Evolutionary conservation across 75 land plant species (phyloP), one percentile per base, ranked within the genome.

Genomic region (Picea glauca): DNA sequence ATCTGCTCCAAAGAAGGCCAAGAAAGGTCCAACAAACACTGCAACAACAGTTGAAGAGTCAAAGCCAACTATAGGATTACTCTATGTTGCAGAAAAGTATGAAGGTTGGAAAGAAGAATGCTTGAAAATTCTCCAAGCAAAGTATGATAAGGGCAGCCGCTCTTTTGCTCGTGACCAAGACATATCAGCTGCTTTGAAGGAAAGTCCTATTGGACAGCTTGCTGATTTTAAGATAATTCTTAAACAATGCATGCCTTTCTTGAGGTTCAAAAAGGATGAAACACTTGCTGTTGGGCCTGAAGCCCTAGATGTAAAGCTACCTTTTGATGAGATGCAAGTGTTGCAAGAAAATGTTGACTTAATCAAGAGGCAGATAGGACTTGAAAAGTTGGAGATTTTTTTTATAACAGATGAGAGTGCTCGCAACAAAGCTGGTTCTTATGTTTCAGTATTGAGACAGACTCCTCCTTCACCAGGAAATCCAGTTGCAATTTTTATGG

Each of bases 201-300:
- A 72, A 26, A 88, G 88, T 79, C 63, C 81, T 21, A 60, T 92
- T 77, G 93, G 86, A 14, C 80, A 89, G 58, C 77, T 75, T 18
- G 62, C 83, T 26, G 86, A 89, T 66, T 88, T 89, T n/a, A 93
- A 95, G 81, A 85, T 87, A 78, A 88, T 87, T 23, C 90, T 85
- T 79, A 93, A 93, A 80, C 85, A 84, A 3, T 95, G 98, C 83
- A 89, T 91, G 93, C 92, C 98, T 3, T 95, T 95, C 72, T 40
- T 95, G 75, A 93, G 81, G 80, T 95, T 93, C 78, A 95, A 95
- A 87, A 95, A 93, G 77, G 93, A 91, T 75, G 98, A 95, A 63
- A 85, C 88, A 0, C 72, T 75, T 17, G 13, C 73, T 15, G 88
- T 93, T 40, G 98, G 98, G 3, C 54, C 62, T 63, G 92, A 90